Base-by-base conservation (phyloP, 2,329 filamentous ascomycete species). In the Chaetothyriales sp. region DNA sequence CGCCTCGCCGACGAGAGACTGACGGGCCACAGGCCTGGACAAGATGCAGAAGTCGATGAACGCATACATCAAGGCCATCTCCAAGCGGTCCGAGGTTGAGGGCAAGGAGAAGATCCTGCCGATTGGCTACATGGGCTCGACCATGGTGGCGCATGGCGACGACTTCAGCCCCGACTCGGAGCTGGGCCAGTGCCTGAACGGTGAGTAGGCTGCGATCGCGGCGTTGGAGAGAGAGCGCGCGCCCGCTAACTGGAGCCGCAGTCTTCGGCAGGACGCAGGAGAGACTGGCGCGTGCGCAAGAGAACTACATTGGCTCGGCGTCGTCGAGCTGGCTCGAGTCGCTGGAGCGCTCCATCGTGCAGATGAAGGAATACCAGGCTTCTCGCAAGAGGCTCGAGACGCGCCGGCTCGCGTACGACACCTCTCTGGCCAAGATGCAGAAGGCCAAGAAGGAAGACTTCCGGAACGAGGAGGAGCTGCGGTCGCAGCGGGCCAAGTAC, bases 361-460 rank as follows among this genome's bases (percentile, higher is more conserved):
- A 95, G 77, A 90, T 97, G 87, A 95, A 94, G 67, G 92, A 97
- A 65, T 97, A 95, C 63, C 89, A 95, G 84, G 76, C 78, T 58
- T 81, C 90, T 48, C 85, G 90, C 64, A 95, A 92, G 78, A 95
- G 94, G 79, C 83, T 97, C 58, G 92, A 97, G 66, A 86, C 75
- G 63, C 83, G 90, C 53, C 81, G 90, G 54, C 75, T 97, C 53
- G 89, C 89, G 57, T 95, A 94, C 67, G 90, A 97, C 66, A 85
- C 90, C 33, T 89, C 86, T 56, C 81, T 88, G 47, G 80, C 81
- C 57, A 95, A 95, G 73, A 82, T 95, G 80, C 83, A 94, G 64
- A 95, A 95, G 69, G 82, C 85, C 20, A 94, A 94, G 73, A 88
- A 84, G 63, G 90, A 97, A 63, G 90, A 97, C 66, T 94, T 92